Percentiles rank a stretch among this genome's conserved stretches.
Evolutionary conservation across 2,329 filamentous ascomycete species (phyloP).

Genomic region (Cladophialophora carrionii): DNA sequence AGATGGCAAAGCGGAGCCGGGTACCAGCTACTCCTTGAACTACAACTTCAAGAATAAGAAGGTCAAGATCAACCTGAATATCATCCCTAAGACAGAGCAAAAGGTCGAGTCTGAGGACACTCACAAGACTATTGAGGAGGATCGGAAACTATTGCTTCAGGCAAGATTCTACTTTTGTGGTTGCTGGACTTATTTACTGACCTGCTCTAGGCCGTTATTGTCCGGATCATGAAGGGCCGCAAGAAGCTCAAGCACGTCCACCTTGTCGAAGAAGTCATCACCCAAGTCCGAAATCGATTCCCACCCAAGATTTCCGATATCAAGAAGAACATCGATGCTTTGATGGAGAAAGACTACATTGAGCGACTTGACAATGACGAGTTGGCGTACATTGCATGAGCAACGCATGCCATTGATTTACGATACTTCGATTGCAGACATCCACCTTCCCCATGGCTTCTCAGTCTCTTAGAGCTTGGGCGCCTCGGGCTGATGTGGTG

Average conservation of each 20-base stretch:
- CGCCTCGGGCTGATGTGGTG: not conserved
- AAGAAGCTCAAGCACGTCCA: conserved; percentile 98
- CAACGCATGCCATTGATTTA: not conserved
- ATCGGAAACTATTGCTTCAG: conserved; percentile 94
- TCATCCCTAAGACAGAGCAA: conserved; percentile 90
- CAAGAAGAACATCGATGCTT: conserved; percentile 99
- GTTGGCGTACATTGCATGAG: conserved; percentile 86
- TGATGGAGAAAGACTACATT: conserved; percentile 98
- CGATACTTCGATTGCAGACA: not conserved
- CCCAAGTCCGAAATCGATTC: conserved; percentile 90
- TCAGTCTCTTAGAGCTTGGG: not conserved
- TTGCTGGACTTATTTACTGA: conserved; percentile 36
- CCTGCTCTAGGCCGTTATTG: conserved; percentile 79
- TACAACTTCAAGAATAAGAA: conserved; percentile 98
- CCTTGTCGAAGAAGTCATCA: conserved; percentile 92
- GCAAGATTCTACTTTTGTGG: conserved; percentile 57
- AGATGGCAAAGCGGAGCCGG: conserved; percentile 73
- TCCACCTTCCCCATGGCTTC: not conserved
- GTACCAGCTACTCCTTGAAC: conserved; percentile 82
- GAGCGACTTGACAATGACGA: conserved; percentile 94
- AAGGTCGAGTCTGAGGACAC: conserved; percentile 97
- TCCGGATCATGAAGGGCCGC: conserved; percentile 98
- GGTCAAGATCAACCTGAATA: conserved; percentile 93
- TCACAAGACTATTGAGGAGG: conserved; percentile 99
- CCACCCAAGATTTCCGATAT: conserved; percentile 92